Conservation (phyloP, 306 rosid species). For the Quercus suber region DNA sequence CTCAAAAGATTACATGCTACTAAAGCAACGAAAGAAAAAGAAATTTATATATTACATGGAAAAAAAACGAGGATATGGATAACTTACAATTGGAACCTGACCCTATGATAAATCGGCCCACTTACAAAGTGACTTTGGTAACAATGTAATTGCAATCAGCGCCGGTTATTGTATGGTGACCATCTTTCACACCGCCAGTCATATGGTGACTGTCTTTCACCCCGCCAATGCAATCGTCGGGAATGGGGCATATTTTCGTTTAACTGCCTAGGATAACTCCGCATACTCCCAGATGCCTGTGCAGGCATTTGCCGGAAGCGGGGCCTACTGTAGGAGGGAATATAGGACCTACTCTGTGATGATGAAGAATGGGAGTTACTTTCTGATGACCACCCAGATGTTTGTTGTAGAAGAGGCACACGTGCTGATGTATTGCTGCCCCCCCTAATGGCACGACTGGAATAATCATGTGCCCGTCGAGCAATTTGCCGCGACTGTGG, state of each 20-base stretch:
- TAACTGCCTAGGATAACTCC: slow-evolving; percentile 4
- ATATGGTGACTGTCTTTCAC: slow-evolving; percentile 47
- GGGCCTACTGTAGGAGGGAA: not conserved
- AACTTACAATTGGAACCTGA: not conserved
- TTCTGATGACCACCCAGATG: slow-evolving; percentile 23
- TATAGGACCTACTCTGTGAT: not conserved
- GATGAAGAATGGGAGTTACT: slow-evolving; percentile 10
- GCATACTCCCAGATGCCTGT: slow-evolving; percentile 7
- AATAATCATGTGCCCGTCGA: slow-evolving; percentile 29
- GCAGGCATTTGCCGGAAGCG: slow-evolving; percentile 18
- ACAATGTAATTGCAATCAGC: slow-evolving; percentile 18
- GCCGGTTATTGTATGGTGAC: slow-evolving; percentile 38
- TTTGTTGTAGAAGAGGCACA: slow-evolving; percentile 18
- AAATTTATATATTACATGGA: not conserved
- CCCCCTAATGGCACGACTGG: slow-evolving; percentile 33
- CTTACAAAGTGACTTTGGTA: slow-evolving; percentile 12
- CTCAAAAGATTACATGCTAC: not conserved
- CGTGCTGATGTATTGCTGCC: slow-evolving; percentile 29
- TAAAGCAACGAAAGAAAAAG: not conserved
- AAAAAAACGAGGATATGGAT: not conserved
- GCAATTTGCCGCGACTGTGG: slow-evolving; percentile 23
- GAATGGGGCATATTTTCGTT: slow-evolving; percentile 24
- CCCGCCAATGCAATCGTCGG: slow-evolving; percentile 50
- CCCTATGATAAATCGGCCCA: not conserved
- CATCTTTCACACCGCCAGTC: slow-evolving; percentile 57